Conservation (phyloP, 345 rosid species). For the Geranium rotundifolium region DNA sequence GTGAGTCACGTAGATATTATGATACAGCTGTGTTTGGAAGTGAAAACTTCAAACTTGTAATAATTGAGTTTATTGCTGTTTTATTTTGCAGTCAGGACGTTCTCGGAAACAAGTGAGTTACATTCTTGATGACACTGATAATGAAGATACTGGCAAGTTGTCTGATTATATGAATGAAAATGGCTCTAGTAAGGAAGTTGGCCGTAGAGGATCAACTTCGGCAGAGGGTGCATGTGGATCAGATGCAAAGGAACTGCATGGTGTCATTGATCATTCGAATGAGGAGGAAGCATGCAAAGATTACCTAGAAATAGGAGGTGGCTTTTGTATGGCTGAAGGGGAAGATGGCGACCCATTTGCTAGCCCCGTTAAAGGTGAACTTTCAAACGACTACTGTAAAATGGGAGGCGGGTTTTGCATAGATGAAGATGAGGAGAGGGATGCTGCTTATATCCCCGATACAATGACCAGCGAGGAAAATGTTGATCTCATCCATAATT, state of each 20-base stretch:
- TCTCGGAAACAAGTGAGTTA: slow-evolving; percentile 49
- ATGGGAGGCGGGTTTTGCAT: slow-evolving; percentile 69
- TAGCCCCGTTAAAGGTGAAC: slow-evolving; percentile 11
- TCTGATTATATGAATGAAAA: slow-evolving; percentile 10
- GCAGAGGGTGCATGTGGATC: slow-evolving; percentile 5
- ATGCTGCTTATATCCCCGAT: slow-evolving; percentile 3
- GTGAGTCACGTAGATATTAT: background rate
- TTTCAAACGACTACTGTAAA: slow-evolving; percentile 29
- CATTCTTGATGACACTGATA: slow-evolving; percentile 23
- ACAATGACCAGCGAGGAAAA: slow-evolving; percentile 2
- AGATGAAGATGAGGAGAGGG: slow-evolving; percentile 37
- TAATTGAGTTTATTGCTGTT: background rate
- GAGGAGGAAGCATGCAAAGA: slow-evolving; percentile 15
- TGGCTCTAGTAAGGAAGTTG: slow-evolving; percentile 13
- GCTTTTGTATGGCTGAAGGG: slow-evolving; percentile 39
- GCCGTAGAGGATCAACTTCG: slow-evolving; percentile 11
- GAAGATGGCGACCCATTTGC: slow-evolving; percentile 19
- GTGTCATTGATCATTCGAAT: slow-evolving; percentile 13
- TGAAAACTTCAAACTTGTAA: background rate
- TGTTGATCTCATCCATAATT: slow-evolving; percentile 5
- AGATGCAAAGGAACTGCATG: slow-evolving; percentile 9
- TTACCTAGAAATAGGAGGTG: slow-evolving; percentile 37
- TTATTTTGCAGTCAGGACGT: slow-evolving; percentile 50
- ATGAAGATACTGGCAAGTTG: slow-evolving; percentile 27
- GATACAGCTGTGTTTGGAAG: background rate